Percentiles rank a stretch among this genome's conserved stretches.
phyloP scores from a whole-genome alignment of 495 filamentous ascomycete species.

The Aspergillus affinis region DNA sequence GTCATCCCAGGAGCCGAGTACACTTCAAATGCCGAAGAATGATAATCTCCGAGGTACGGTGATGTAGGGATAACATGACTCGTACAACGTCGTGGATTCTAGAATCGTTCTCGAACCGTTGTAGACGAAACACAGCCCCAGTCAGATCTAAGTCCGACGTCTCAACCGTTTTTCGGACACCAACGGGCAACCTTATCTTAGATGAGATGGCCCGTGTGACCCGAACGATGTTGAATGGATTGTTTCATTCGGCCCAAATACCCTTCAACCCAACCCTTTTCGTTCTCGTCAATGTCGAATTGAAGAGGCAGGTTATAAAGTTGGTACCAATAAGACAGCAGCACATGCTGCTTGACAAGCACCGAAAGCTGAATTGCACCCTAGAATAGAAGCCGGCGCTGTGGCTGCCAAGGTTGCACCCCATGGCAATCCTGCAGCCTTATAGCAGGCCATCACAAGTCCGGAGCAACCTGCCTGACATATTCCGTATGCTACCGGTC shows the following conservation, averaged over 20 bases:
- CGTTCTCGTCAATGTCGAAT: not conserved
- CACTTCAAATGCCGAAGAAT: not conserved
- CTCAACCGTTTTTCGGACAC: too few relatives aligned
- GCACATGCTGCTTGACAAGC: slow-evolving; percentile 50
- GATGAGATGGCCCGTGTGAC: not conserved
- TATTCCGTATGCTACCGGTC: slow-evolving; percentile 39
- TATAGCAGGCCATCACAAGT: slow-evolving; percentile 53
- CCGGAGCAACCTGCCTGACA: slow-evolving; percentile 52
- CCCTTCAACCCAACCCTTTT: not conserved
- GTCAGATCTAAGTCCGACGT: not conserved
- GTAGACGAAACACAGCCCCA: not conserved
- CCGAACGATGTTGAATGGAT: not conserved
- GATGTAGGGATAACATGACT: not conserved
- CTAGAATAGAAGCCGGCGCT: slow-evolving; percentile 40
- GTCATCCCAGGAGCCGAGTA: not conserved
- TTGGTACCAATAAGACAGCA: slow-evolving; percentile 31
- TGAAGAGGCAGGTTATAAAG: not conserved
- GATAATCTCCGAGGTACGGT: not conserved
- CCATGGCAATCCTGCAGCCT: slow-evolving; percentile 48
- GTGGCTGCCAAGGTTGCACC: slow-evolving; percentile 38
- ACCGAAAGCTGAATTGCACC: slow-evolving; percentile 53
- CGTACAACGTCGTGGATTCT: not conserved
- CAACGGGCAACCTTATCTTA: not conserved
- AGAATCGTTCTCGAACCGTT: not conserved
- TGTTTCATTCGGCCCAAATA: too few relatives aligned